These are phyloP conservation scores for Scopulariopsis brevicaulis DNA, from an alignment of 2,329 filamentous ascomycete species.

Conservation along the genomic window DNA sequence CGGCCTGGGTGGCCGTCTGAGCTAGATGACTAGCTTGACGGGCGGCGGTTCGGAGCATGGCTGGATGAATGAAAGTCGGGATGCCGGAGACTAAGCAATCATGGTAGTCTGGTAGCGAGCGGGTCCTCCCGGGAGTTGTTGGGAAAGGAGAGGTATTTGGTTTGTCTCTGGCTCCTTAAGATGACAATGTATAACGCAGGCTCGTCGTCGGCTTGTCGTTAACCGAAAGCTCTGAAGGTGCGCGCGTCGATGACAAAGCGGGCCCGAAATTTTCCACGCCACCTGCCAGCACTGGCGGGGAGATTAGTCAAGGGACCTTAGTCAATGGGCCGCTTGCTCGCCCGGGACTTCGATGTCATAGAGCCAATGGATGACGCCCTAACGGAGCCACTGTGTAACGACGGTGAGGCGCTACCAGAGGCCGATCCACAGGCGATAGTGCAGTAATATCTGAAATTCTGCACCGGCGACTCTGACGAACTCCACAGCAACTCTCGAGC, in stretches of 20 bases:
- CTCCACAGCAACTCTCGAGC: neutral
- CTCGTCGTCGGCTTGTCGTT: neutral
- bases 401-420: neutral
- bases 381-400: neutral
- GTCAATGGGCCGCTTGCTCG: neutral
- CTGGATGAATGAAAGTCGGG: neutral
- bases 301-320: neutral
- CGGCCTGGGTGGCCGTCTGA: neutral
- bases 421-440: neutral
- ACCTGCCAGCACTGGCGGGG: too few species aligned
- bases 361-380: neutral
- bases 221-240: neutral
- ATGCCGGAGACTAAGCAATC: neutral
- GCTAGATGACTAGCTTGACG: slow-evolving; percentile 4
- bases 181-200: neutral
- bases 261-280: neutral
- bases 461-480: neutral
- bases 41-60: slow-evolving; percentile 3
- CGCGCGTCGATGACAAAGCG: neutral
- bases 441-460: neutral
- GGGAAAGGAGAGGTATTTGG: neutral
- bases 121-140: neutral
- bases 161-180: neutral
- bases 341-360: neutral
- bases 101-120: neutral